Evolutionary conservation across 345 rosid species (phyloP).

Genomic region (Sonneratia alba): DNA sequence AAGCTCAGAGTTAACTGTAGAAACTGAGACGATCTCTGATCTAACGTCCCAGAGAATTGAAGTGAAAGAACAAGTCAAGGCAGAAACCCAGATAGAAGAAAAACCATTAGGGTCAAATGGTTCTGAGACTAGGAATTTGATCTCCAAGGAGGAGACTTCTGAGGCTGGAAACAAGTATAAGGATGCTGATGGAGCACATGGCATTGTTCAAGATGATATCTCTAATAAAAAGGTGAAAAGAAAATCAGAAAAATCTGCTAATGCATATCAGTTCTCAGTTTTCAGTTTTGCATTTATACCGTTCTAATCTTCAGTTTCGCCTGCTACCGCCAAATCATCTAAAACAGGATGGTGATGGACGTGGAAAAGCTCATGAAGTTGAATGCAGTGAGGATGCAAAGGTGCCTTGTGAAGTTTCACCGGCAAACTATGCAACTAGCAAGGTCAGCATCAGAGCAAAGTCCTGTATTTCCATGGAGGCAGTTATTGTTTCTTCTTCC

Average conservation of each 20-base stretch:
- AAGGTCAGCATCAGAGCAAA: neutral
- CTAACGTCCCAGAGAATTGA: neutral
- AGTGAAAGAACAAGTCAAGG: neutral
- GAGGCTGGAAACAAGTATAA: constrained; percentile 3
- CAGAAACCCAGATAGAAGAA: neutral
- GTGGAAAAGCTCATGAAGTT: constrained; percentile 2
- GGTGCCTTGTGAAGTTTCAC: neutral
- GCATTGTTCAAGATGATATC: neutral
- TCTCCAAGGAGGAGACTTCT: neutral
- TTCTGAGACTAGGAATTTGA: neutral
- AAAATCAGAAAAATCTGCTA: neutral
- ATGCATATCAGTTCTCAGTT: neutral
- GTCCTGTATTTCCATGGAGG: neutral
- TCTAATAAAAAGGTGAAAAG: constrained; percentile 1
- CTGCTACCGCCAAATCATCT: neutral
- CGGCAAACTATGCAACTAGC: neutral
- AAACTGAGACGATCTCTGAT: neutral
- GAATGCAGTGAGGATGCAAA: neutral
- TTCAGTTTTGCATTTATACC: neutral
- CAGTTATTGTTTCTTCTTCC: neutral
- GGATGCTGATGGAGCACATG: neutral
- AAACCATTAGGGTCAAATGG: constrained; percentile 1
- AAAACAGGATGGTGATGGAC: neutral
- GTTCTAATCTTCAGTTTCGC: neutral
- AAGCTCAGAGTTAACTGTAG: neutral